Percentiles rank a stretch among this genome's conserved stretches.
Evolutionary conservation across 805 yeast genomes (phyloP).

Genomic region (Candida alai): DNA sequence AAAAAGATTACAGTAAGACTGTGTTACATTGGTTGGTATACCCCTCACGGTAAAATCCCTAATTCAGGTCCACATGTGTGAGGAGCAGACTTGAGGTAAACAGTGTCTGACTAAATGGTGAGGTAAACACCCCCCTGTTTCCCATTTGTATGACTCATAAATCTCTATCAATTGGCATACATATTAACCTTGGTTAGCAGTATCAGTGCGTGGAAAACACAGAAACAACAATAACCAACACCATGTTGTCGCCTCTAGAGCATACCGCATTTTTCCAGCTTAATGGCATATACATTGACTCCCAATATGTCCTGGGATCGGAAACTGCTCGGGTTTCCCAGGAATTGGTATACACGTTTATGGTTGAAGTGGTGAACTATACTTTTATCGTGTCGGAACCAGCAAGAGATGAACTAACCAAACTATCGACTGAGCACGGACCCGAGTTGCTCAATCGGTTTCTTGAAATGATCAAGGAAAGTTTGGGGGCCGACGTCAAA

Average conservation of each 20-base stretch:
- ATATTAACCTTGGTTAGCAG: constrained; percentile 1
- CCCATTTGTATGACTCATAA: too few relatives aligned
- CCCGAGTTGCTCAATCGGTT: neutral
- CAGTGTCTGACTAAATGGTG: neutral
- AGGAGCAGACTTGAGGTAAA: neutral
- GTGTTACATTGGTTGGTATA: neutral
- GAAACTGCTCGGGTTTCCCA: neutral
- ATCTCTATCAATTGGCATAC: neutral
- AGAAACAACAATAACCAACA: neutral
- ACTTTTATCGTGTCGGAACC: neutral
- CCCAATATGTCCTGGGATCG: constrained; percentile 1
- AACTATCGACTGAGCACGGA: neutral
- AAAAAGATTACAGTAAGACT: neutral
- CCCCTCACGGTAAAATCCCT: neutral
- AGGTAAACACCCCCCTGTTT: neutral
- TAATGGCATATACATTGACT: constrained; percentile 1
- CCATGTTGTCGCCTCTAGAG: neutral
- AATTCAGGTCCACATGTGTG: neutral
- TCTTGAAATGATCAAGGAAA: neutral
- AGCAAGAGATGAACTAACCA: neutral
- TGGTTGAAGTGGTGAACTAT: neutral
- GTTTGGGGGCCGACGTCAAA: neutral
- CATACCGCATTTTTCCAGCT: neutral
- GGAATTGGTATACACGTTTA: neutral
- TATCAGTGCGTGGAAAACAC: neutral